A percentile compares a stretch with the other conserved stretches of the same genome.
Evolutionary conservation across 176 grass and related monocot species (phyloP).

Genomic region (Zea mays): Zm-B73-REFERENCE-NAM-5.0 NC_050102.1:121762501-121763000

Average conservation of each 20-base stretch:
- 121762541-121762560: conserved; percentile 33
- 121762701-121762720: not conserved
- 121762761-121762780: conserved; percentile 19
- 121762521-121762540: conserved; percentile 20
- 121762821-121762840: not conserved
- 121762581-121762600: conserved; percentile 27
- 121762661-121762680: not conserved
- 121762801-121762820: conserved; percentile 34
- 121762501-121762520: conserved; percentile 33
- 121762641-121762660: not conserved
- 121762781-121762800: conserved; percentile 30
- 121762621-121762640: not conserved
- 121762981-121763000: not conserved
- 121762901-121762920: not conserved
- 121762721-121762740: conserved; percentile 22
- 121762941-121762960: not conserved
- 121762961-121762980: not conserved
- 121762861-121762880: not conserved
- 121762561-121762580: not conserved
- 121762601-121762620: conserved; percentile 20
- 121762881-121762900: not conserved
- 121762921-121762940: not conserved
- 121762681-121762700: not conserved
- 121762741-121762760: conserved; percentile 36
- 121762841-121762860: not conserved